phyloP scores from a whole-genome alignment of 257 asterid species.

The Solanum corneliomulleri region DNA sequence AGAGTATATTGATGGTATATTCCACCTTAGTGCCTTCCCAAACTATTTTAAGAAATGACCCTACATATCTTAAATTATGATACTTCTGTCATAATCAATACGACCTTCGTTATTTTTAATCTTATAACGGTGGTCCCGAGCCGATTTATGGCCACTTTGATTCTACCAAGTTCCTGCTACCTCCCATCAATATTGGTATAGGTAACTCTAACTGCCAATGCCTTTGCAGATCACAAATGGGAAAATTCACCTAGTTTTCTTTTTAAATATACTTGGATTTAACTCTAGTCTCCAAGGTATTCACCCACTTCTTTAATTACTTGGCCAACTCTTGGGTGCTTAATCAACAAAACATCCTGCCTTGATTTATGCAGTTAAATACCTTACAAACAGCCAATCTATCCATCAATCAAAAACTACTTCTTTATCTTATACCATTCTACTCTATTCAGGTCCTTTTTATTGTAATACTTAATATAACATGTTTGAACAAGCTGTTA shows the following conservation, averaged over 20 bases:
- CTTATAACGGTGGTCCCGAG: not conserved
- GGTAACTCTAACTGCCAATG: not conserved
- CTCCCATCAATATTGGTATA: not conserved
- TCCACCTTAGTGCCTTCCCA: conserved; percentile 2
- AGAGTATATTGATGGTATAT: conserved; percentile 20
- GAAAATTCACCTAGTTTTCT: not conserved
- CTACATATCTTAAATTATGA: not conserved
- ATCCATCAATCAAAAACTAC: not conserved
- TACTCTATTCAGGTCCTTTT: not conserved
- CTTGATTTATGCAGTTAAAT: not conserved
- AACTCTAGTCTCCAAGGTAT: not conserved
- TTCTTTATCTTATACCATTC: not conserved
- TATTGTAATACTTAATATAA: not conserved
- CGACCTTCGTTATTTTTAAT: not conserved
- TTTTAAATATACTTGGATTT: not conserved
- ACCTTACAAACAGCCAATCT: not conserved
- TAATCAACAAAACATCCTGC: not conserved
- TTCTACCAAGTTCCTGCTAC: not conserved
- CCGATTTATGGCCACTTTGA: not conserved
- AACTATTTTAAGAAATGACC: not conserved
- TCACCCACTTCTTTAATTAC: not conserved
- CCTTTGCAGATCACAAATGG: not conserved
- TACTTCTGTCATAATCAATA: not conserved
- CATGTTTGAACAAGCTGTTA: too few relatives aligned
- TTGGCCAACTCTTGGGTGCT: not conserved